Evolutionary conservation across 2,329 filamentous ascomycete species (phyloP).

Genomic region (Mycosphaerella sp.): DNA sequence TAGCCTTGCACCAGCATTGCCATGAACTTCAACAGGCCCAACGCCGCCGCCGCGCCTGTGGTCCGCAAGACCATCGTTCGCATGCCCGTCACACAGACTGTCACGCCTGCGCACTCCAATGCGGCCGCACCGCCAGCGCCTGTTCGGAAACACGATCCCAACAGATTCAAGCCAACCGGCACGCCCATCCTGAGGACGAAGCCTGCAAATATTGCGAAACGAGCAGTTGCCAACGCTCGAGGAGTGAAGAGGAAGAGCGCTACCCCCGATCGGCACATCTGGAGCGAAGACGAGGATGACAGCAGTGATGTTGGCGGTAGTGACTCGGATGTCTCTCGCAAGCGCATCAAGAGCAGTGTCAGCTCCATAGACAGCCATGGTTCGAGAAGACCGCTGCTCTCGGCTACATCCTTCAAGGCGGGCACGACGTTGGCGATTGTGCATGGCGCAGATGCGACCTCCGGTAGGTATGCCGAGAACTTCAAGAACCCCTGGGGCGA

Average conservation of each 20-base stretch:
- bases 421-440: constrained; percentile 33
- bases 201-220: constrained; percentile 17
- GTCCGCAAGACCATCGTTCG: constrained; percentile 26
- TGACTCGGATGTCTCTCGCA: constrained; percentile 34
- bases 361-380: constrained; percentile 30
- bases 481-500: constrained; percentile 45
- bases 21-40: constrained; percentile 25
- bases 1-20: constrained; percentile 11
- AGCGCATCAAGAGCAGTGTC: constrained; percentile 35
- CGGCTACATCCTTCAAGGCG: constrained; percentile 21
- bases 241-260: constrained; percentile 34
- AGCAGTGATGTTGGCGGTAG: constrained; percentile 30
- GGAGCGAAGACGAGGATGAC: constrained; percentile 31
- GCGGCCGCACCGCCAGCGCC: constrained; percentile 4
- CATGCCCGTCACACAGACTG: constrained; percentile 20
- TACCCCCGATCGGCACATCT: constrained; percentile 32
- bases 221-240: constrained; percentile 22
- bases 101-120: constrained; percentile 12
- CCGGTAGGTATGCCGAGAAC: constrained; percentile 38
- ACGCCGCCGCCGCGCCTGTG: constrained; percentile 20
- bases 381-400: constrained; percentile 22
- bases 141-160: constrained; percentile 18
- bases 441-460: constrained; percentile 40
- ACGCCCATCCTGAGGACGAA: constrained; percentile 13
- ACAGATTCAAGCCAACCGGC: constrained; percentile 27